Base-by-base conservation (phyloP, 768 basidiomycete species). In the Suillus placidus region DNA sequence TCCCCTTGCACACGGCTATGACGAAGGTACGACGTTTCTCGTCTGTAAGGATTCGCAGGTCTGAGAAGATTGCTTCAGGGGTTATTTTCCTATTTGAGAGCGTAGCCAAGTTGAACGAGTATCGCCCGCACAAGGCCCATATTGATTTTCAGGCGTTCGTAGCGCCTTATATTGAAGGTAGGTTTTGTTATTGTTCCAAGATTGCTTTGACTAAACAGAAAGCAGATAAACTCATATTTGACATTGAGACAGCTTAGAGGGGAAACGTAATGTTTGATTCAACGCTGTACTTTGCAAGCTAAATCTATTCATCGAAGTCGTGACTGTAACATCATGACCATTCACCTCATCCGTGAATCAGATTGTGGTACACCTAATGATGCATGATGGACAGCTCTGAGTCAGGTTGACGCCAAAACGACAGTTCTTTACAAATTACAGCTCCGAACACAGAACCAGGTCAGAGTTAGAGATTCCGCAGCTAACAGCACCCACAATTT, bases 1-100 rank as follows among this genome's bases (percentile, higher is more conserved):
- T 47, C 64, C 67, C 12, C 20, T 69, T 37, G 69, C 68, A 40
- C 71, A 63, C 9, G 69, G 67, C 56, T 76, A 60, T 58, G 71
- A 72, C 61, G 62, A 68, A 65, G 72, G 74, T 74, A 20, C 43
- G 18, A 14, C 6, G 49, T 47, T 34, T 49, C 13, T n/a, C 42
- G 26, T 26, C 26, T 26, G 26, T 2, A 26, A 26, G 26, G 26
- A 26, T 26, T 26, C 26, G 26, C 26, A 26, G 26, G 26, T 26
- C 26, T 35, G 13, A 43, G 34, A 14, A 45, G 58, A 13, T 34
- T 38, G 23, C 20, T 38, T 32, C 38, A 76, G 73, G 74, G 23
- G 12, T 72, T 45, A 67, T 74, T 42, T 68, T 76, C 26, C n/a
- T 70, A 60, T 76, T 75, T 42, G 58, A 75, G 37, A 65, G 69